These are phyloP conservation scores for Cryphonectria nitschkei DNA, from an alignment of 2,329 filamentous ascomycete species.

Conservation along the genomic window DNA sequence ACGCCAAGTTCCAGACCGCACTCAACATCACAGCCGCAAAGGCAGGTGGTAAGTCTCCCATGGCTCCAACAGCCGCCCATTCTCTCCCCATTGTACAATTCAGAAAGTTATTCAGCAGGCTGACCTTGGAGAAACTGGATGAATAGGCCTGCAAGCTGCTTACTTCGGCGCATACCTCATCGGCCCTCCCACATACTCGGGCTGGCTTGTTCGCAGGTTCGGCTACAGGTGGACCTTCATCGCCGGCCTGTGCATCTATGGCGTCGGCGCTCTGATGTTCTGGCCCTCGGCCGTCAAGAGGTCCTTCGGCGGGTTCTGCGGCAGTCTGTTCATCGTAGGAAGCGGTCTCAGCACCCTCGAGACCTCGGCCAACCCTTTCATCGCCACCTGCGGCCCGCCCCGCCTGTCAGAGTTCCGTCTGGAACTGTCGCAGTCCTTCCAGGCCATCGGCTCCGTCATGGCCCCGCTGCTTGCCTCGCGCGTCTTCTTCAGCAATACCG, in stretches of 20 bases:
- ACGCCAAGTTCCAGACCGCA: constrained; percentile 31
- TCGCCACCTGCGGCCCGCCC: constrained; percentile 59
- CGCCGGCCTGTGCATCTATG: constrained; percentile 67
- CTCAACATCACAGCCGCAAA: constrained; percentile 31
- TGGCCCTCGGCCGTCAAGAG: constrained; percentile 59
- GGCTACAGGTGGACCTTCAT: constrained; percentile 68
- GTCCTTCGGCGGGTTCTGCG: constrained; percentile 74
- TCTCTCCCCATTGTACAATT: background rate
- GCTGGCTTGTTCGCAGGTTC: constrained; percentile 65
- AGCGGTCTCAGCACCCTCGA: constrained; percentile 73
- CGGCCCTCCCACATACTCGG: constrained; percentile 65
- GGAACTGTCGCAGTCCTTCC: constrained; percentile 75
- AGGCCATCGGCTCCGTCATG: constrained; percentile 72
- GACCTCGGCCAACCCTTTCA: constrained; percentile 74
- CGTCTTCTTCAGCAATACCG: constrained; percentile 68
- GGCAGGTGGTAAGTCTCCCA: constrained; percentile 26
- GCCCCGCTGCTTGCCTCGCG: constrained; percentile 72
- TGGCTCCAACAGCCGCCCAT: background rate
- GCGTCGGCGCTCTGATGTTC: constrained; percentile 55
- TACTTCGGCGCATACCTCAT: constrained; percentile 57
- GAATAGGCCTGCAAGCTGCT: constrained; percentile 35
- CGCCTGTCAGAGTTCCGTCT: constrained; percentile 72
- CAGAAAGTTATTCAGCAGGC: background rate
- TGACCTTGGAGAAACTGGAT: constrained; percentile 1
- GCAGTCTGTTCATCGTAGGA: constrained; percentile 71